Evolutionary conservation across 257 asterid species (phyloP).

Genomic region (Pogostemon cablin): DNA sequence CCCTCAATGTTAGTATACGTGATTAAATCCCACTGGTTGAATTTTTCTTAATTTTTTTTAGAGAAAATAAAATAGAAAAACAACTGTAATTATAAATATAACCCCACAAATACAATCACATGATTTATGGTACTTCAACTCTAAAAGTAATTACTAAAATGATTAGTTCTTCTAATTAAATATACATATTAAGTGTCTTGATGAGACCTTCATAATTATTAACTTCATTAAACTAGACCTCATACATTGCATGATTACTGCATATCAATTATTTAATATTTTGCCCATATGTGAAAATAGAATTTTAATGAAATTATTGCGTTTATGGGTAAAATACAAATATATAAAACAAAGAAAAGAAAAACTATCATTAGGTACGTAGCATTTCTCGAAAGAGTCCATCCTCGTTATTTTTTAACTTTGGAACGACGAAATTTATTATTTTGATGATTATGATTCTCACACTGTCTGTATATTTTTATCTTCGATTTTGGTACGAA

Average conservation of each 20-base stretch:
- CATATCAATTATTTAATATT: not conserved
- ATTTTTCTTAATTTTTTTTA: not conserved
- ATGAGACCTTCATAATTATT: not conserved
- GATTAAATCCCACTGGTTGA: not conserved
- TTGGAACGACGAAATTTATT: no score
- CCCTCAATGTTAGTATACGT: constrained; percentile 5
- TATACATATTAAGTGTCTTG: not conserved
- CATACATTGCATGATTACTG: constrained; percentile 1
- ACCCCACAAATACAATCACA: constrained; percentile 6
- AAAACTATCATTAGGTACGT: no score
- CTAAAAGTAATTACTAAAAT: constrained; percentile 21
- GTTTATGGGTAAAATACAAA: not conserved
- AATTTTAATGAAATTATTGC: not conserved
- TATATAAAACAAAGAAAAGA: no score
- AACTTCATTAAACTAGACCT: constrained; percentile 7
- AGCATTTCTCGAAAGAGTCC: no score
- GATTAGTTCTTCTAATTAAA: not conserved
- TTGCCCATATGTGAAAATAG: no score
- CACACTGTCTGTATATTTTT: no score
- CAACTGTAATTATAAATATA: not conserved
- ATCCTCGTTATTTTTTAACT: no score
- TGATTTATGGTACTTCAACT: constrained; percentile 28
- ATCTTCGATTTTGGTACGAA: no score
- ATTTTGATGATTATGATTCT: no score
- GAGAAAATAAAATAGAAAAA: no score